Evolutionary conservation across 2,329 filamentous ascomycete genomes (phyloP), one percentile per base, ranked within the genome.

Genomic region (Aspergillus sp.): DNA sequence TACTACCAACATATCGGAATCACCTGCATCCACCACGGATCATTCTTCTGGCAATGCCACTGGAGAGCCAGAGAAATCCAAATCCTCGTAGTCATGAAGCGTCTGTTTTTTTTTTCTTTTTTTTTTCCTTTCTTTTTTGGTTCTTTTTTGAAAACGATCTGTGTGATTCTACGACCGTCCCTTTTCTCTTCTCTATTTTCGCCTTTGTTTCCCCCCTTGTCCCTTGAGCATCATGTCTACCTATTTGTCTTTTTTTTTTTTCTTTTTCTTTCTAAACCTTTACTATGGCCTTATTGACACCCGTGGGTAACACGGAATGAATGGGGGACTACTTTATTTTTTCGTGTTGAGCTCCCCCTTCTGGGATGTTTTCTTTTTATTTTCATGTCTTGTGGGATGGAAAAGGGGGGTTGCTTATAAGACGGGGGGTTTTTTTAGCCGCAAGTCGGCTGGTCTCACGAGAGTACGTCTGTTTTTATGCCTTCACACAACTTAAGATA

Each of bases 11-110:
- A 61, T 61, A 52, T 66, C 67, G 44, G 60, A 66, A 42, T 64
- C 65, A 33, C 63, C 66, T 11, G 59, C 64, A 34, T 60, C 65
- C 36, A 65, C 64, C 42, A 66, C 68, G 34, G 54, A 69, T 38
- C 56, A 60, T 37, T 48, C 53, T 39, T 47, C 57, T 12, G 45
- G 41, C 31, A 44, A 34, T 31, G 33, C 42, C 33, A 45, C 44
- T 35, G 51, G 41, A 45, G 47, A 53, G 32, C 40, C 50, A 42
- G 56, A 62, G 44, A 64, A 61, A 50, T 51, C 59, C 37, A 41
- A 48, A n/a, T 46, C 45, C 47, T 56, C 55, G 49, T 65, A 62
- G 58, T 53, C 41, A 45, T 49, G 48, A 39, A 46, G 47, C 49
- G 29, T 35, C 40, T 45, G 30, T 39, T 35, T 37, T 34, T 47